Base-by-base conservation (phyloP, 805 yeast genomes). In the Saccharomycopsis babjevae region DNA sequence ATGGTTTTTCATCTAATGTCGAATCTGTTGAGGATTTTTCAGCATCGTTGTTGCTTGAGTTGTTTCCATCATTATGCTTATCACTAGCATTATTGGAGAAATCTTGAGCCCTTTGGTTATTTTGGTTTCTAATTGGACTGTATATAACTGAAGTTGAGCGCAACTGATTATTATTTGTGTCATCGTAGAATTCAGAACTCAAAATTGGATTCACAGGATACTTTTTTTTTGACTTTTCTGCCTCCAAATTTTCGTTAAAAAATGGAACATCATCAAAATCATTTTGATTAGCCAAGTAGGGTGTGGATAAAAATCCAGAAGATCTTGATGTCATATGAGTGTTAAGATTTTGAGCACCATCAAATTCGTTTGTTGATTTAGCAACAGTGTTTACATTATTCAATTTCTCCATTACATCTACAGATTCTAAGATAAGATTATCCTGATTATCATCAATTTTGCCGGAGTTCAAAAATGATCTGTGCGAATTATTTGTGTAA, bases 171-270 rank as follows among this genome's bases (percentile, higher is more conserved):
- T 22, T 28, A 25, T 25, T 11, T 5, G n/a, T 15, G 13, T 46
- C 52, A 22, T 46, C 32, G 22, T 46, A 25, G 11, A 4, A 46
- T 25, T 46, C 52, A 5, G 30, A 28, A 22, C 18, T 42, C 8
- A 42, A n/a, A 42, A 42, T 16, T 20, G 50, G 13, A 20, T 46
- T 46, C n/a, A 46, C 3, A 1, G 22, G n/a, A 10, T 20, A 22
- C 32, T 20, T 18, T 32, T 39, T 38, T 20, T 25, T 50, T 15
- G 39, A 50, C 15, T 38, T 42, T 18, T 20, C 36, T 39, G 20
- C 43, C 20, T 60, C 54, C 10, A 59, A 2, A 18, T 60, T 50
- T 55, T 60, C 60, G 43, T 60, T 60, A 50, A 60, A 60, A 57
- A 57, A 60, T 8, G 60, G 60, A 28, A 52, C 42, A 25, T 39